Base-by-base conservation (phyloP, 306 rosid species). In the Rosa rugosa region DNA sequence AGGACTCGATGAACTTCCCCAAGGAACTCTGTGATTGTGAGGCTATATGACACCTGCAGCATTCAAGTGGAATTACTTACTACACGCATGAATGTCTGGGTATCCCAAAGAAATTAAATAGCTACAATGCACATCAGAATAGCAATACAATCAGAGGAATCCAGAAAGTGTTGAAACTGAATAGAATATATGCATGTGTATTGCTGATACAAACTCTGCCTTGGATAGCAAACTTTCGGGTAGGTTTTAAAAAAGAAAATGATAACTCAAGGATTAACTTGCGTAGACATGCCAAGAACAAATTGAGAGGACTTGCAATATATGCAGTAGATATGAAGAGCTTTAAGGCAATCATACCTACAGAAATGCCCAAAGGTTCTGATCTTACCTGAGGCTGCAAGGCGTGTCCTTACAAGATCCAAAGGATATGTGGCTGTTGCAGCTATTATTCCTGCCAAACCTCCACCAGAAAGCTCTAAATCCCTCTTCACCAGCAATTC, bases 321-420 rank as follows among this genome's bases (percentile, higher is more conserved):
- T 22, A 59, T 23, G 65, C 65, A 59, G 36, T 60, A 23, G 38
- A 60, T 60, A 23, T 11, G 17, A 60, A 25, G 17, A 60, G 66
- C 17, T 60, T 23, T 60, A 7, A n/a, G 6, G 10, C 66, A 18
- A 76, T 56, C 67, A 4, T 4, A 51, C 27, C 78, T 42, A 75
- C 47, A 57, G 36, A 7, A 9, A 74, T 4, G 34, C 65, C 38
- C 17, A 77, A n/a, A 25, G 66, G 65, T 51, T 11, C 63, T 49
- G 65, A 60, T 75, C 73, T 81, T 75, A 95, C 99, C 97, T 95
- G 99, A 59, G n/a, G 96, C 97, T 75, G 99, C 99, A 70, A 95
- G 96, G 77, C 99, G 92, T 10, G 99, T 95, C 86, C 99, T 95
- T 45, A 95, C 98, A 76, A 95, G 99, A 83, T 95, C 99, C 90